Evolutionary conservation across 176 grass and related monocot genomes (phyloP), one percentile per base, ranked within the genome.

Genomic region (Stipa capillata): DNA sequence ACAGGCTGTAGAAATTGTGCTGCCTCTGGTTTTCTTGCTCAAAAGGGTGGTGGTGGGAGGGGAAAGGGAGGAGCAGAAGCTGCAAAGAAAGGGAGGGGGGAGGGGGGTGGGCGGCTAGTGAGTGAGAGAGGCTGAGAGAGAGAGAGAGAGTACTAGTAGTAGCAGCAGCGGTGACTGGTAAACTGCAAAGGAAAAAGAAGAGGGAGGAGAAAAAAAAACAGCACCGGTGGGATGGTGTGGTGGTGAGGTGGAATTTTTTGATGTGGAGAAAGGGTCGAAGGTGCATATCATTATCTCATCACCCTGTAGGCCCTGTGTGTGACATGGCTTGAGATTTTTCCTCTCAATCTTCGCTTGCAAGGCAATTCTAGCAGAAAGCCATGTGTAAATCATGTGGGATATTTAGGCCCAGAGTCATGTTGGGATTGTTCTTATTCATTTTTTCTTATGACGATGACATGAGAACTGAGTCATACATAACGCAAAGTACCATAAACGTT

Each of bases 201-300:
- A 33, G 21, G 4, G 33, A 29, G 6, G 31, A 17, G 29, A 34
- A 28, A 5, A 60, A 34, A 36, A 8, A 61, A 61, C 1, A 14
- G 55, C 12, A 11, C 23, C 24, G 28, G 66, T 18, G 27, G 25
- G 20, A 17, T 32, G 29, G 6, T 5, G 16, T 50, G 28, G 45
- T 21, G 15, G 25, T 59, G 27, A 28, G 48, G 6, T 50, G 18
- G 48, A 8, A 28, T 24, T 32, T 62, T 81, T 56, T 42, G 3
- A 44, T 45, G 34, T 34, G 24, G 50, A 31, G 24, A 43, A 27
- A 43, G 47, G 9, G 65, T 7, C 45, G 11, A 33, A 50, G 27
- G 76, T 52, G 24, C 20, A 76, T 35, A 85, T 88, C 89, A 88
- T 91, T 82, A 48, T 87, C 79, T 50, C 85, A 91, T 88, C 81